Evolutionary conservation across 768 basidiomycete species (phyloP).

Genomic region (Collybiopsis confluens): DNA sequence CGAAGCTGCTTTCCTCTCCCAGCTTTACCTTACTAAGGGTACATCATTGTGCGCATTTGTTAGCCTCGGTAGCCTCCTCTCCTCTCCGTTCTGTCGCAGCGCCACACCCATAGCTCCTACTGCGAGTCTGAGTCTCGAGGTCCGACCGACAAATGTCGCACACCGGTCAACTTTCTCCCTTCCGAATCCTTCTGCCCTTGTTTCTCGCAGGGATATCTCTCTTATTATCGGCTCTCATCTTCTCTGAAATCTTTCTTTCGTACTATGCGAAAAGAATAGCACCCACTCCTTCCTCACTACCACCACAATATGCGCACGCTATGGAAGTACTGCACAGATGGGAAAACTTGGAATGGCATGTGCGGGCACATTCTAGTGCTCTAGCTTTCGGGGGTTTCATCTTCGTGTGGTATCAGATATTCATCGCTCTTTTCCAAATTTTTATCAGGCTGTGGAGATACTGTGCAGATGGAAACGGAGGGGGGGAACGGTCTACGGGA

Average conservation of each 20-base stretch:
- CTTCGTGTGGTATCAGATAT: neutral
- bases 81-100: too few relatives aligned
- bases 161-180: too few relatives aligned
- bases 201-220: neutral
- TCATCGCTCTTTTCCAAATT: neutral
- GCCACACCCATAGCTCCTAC: too few relatives aligned
- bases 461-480: neutral
- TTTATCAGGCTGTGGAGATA: neutral
- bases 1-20: too few relatives aligned
- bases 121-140: too few relatives aligned
- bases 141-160: too few relatives aligned
- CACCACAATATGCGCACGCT: neutral
- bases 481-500: neutral
- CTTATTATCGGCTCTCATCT: neutral
- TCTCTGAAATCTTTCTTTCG: neutral
- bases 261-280: too few relatives aligned
- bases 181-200: neutral
- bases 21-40: too few relatives aligned
- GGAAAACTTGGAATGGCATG: neutral
- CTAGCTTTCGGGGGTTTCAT: neutral
- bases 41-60: too few relatives aligned
- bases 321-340: too few relatives aligned
- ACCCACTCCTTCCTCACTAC: too few relatives aligned
- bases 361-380: neutral
- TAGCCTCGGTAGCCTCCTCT: too few relatives aligned